Evolutionary conservation across 2,329 filamentous ascomycete genomes (phyloP).

Genomic region (Aspergillus sclerotialis): DNA sequence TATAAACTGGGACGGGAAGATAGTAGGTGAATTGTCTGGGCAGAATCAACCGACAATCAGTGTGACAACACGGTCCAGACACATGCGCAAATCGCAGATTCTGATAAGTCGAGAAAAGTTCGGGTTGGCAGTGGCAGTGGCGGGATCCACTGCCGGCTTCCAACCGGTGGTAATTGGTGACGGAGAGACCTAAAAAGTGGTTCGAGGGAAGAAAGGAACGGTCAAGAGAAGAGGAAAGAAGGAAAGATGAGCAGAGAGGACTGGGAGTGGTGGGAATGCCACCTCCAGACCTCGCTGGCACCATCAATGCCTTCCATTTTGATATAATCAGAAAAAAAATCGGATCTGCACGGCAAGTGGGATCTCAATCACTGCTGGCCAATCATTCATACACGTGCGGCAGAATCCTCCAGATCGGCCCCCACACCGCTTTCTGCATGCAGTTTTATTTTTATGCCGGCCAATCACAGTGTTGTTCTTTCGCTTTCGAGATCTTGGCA

Average conservation of each 20-base stretch:
- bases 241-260: no score
- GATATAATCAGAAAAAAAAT: neutral
- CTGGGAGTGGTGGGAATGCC: no score
- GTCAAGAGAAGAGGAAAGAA: neutral
- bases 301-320: neutral
- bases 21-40: slow-evolving; percentile 10
- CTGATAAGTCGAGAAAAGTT: slow-evolving; percentile 14
- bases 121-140: slow-evolving; percentile 9
- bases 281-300: no score
- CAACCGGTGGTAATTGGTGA: neutral
- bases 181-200: neutral
- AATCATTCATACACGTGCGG: slow-evolving; percentile 26
- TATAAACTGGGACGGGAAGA: neutral
- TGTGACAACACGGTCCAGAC: slow-evolving; percentile 9
- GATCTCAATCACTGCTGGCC: slow-evolving; percentile 8
- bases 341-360: neutral
- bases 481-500: no score
- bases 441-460: neutral
- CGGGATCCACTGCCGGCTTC: slow-evolving; percentile 5
- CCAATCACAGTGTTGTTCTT: no score
- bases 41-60: slow-evolving; percentile 10
- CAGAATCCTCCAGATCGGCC: slow-evolving; percentile 16
- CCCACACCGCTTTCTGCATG: slow-evolving; percentile 12
- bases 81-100: slow-evolving; percentile 12
- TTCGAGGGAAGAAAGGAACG: neutral